These are phyloP conservation scores for Entoloma clypeatum DNA, from an alignment of 1,284 basidiomycete genomes.

Conservation along the genomic window DNA sequence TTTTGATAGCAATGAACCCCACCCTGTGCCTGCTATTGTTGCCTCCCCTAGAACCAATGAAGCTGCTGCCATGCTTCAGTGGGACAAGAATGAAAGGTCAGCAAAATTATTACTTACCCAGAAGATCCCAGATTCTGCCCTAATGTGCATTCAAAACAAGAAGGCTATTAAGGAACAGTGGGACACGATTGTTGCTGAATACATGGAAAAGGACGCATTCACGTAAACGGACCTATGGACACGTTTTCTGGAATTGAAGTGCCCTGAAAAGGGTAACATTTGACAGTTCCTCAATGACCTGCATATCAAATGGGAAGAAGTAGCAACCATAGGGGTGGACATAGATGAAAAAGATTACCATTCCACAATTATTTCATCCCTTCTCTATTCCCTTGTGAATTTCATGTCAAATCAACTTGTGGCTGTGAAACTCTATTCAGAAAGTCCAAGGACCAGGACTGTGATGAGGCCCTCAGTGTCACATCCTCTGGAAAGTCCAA, in stretches of 20 bases:
- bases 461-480: conserved; percentile 8
- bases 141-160: conserved; percentile 22
- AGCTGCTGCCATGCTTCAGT: conserved; percentile 11
- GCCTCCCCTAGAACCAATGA: not conserved
- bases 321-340: conserved; percentile 26
- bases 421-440: conserved; percentile 12
- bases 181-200: conserved; percentile 26
- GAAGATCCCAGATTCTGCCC: conserved; percentile 28
- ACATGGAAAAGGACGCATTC: conserved; percentile 29
- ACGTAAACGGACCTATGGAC: conserved; percentile 29
- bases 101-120: conserved; percentile 29
- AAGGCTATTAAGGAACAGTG: conserved; percentile 23
- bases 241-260: conserved; percentile 29
- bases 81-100: conserved; percentile 25
- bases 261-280: conserved; percentile 26
- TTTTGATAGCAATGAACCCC: conserved; percentile 20
- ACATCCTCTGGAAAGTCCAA: conserved; percentile 12
- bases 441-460: conserved; percentile 2
- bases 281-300: conserved; percentile 29
- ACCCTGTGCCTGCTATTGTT: conserved; percentile 5
- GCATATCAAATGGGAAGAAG: conserved; percentile 24
- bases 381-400: conserved; percentile 27
- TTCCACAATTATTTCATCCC: conserved; percentile 30
- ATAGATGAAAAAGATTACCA: conserved; percentile 30
- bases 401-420: conserved; percentile 27